A percentile compares a stretch with the other conserved stretches of the same genome.
These are phyloP conservation scores for Halenospora varia DNA, from an alignment of 495 filamentous ascomycete genomes.

Conservation along the genomic window DNA sequence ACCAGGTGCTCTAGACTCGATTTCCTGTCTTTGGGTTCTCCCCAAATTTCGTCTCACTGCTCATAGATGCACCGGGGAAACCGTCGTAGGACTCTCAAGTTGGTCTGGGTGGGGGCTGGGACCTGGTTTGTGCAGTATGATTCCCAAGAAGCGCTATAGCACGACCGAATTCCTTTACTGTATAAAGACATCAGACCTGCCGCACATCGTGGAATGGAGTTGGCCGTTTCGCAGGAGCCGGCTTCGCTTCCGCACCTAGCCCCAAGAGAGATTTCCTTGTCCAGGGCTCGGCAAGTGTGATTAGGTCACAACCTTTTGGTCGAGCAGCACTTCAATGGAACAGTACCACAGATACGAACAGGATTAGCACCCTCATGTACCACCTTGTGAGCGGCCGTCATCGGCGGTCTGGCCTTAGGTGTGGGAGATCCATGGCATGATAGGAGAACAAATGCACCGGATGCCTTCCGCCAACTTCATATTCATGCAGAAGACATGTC, in stretches of 20 bases:
- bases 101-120: neutral
- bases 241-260: neutral
- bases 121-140: too few relatives aligned
- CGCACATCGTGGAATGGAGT: neutral
- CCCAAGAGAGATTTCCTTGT: neutral
- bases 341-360: neutral
- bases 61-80: too few relatives aligned
- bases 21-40: too few relatives aligned
- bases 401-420: neutral
- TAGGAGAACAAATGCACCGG: neutral
- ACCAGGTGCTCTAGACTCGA: too few relatives aligned
- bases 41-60: too few relatives aligned
- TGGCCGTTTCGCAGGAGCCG: neutral
- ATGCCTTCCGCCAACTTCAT: neutral
- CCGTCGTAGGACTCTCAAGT: too few relatives aligned
- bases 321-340: neutral
- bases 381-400: neutral
- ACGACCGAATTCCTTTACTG: neutral
- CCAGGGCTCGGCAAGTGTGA: neutral
- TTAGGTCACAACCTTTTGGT: neutral
- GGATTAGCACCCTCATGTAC: neutral
- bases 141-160: neutral
- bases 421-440: neutral
- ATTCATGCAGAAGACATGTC: neutral
- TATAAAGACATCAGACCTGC: neutral